Percentiles rank a stretch among this genome's conserved stretches.
Conservation (phyloP, 768 basidiomycete species). For the Pleurotus platypus region DNA sequence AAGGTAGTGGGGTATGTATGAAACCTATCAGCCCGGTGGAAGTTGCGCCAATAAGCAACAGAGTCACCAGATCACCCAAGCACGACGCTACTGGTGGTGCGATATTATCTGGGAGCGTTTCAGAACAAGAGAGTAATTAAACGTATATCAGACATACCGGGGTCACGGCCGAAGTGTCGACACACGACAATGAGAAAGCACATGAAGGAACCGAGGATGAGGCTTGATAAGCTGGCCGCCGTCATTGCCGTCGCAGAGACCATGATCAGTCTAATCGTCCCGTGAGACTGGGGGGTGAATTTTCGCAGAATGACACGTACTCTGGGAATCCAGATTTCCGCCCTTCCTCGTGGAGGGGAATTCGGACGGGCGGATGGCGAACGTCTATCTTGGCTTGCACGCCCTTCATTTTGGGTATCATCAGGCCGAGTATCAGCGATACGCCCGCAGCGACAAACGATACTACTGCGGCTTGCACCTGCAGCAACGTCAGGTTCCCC, state of each 20-base stretch:
- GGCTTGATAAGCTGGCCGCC: constrained; percentile 71
- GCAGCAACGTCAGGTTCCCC: constrained; percentile 83
- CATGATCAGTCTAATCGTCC: constrained; percentile 58
- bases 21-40: constrained; percentile 68
- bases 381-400: constrained; percentile 9
- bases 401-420: constrained; percentile 40
- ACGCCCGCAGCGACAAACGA: constrained; percentile 83
- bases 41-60: constrained; percentile 75
- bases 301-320: constrained; percentile 22
- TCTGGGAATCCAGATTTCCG: constrained; percentile 33
- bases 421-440: constrained; percentile 66
- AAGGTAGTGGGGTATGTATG: constrained; percentile 63
- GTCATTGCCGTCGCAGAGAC: constrained; percentile 78
- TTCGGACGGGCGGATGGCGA: background rate
- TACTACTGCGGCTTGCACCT: constrained; percentile 90
- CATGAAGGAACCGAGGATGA: constrained; percentile 92
- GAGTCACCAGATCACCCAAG: constrained; percentile 89
- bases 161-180: constrained; percentile 72
- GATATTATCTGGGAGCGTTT: constrained; percentile 71
- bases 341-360: constrained; percentile 14
- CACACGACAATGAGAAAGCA: constrained; percentile 77
- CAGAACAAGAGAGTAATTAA: background rate
- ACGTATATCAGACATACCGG: constrained; percentile 47
- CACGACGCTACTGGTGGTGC: constrained; percentile 92
- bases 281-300: too few species aligned